Percentiles rank a stretch among this genome's conserved stretches.
These are phyloP conservation scores for Saturnispora sekii DNA, from an alignment of 805 yeast genomes.

Conservation along the genomic window DNA sequence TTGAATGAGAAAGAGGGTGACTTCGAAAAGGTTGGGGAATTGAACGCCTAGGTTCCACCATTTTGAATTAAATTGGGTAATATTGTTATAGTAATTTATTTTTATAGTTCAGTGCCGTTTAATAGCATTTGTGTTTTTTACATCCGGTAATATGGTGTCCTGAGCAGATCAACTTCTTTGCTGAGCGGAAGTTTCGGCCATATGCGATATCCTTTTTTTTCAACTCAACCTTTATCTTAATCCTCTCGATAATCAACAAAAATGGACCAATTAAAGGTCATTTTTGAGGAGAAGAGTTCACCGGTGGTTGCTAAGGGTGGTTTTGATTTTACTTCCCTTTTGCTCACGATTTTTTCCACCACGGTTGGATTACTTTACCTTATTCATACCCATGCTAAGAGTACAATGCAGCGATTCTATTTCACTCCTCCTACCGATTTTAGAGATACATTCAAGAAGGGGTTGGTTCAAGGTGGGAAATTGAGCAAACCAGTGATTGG, in stretches of 20 bases:
- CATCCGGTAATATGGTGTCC: too few relatives aligned
- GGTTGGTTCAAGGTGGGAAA: slow-evolving; percentile 15
- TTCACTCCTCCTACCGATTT: slow-evolving; percentile 23
- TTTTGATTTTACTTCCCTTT: neutral
- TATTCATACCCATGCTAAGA: neutral
- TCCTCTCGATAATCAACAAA: neutral
- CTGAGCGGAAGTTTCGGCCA: neutral
- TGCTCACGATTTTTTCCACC: neutral
- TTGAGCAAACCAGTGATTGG: slow-evolving; percentile 19
- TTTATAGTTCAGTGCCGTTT: neutral
- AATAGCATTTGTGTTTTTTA: too few relatives aligned
- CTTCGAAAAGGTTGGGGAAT: slow-evolving; percentile 18
- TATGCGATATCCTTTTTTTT: slow-evolving; percentile 1
- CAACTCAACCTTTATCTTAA: neutral
- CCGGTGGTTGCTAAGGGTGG: neutral
- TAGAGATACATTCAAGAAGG: slow-evolving; percentile 17
- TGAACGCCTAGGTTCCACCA: slow-evolving; percentile 10
- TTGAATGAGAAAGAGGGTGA: slow-evolving; percentile 1
- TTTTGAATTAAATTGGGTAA: neutral
- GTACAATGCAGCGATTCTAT: slow-evolving; percentile 18
- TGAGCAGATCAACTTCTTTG: too few relatives aligned
- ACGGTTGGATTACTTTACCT: neutral
- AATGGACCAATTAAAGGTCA: neutral
- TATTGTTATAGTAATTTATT: neutral
- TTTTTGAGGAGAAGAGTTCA: neutral